These are phyloP conservation scores for Omphalea diandra DNA, from an alignment of 441 rosid species.

Conservation along the genomic window DNA sequence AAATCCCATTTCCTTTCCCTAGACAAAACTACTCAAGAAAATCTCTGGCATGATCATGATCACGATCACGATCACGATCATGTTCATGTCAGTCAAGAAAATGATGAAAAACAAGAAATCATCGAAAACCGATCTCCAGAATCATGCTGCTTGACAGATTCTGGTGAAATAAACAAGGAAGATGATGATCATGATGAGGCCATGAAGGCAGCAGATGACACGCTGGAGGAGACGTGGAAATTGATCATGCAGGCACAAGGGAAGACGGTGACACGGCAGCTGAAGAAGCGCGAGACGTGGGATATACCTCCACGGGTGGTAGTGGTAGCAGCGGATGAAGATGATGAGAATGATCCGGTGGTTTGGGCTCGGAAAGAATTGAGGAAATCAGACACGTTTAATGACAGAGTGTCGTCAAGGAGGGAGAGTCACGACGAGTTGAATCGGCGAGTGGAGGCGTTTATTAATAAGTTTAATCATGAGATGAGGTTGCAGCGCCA, in stretches of 20 bases:
- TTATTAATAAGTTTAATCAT: constrained; percentile 59
- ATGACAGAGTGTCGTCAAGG: constrained; percentile 32
- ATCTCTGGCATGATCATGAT: neutral
- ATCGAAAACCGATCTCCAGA: constrained; percentile 13
- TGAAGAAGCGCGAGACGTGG: constrained; percentile 50
- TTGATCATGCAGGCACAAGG: constrained; percentile 54
- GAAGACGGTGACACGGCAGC: constrained; percentile 41
- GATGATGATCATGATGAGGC: constrained; percentile 26
- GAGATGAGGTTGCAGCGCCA: constrained; percentile 72
- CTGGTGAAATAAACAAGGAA: constrained; percentile 11
- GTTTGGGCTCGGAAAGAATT: constrained; percentile 28
- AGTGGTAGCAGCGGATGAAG: neutral
- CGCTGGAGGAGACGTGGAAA: constrained; percentile 65
- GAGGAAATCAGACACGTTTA: constrained; percentile 40
- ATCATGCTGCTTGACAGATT: constrained; percentile 14
- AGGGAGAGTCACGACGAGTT: constrained; percentile 77
- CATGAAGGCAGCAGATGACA: constrained; percentile 31
- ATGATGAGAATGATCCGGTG: constrained; percentile 27
- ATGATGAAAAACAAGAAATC: neutral
- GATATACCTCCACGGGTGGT: constrained; percentile 25
- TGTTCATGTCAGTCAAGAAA: neutral
- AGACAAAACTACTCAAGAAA: neutral
- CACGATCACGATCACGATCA: too few relatives aligned
- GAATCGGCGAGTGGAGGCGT: constrained; percentile 66
- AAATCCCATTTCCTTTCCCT: neutral